A percentile compares a stretch with the other conserved stretches of the same genome.
Evolutionary conservation across 495 filamentous ascomycete species (phyloP).

Genomic region (Haplographium delicatum): DNA sequence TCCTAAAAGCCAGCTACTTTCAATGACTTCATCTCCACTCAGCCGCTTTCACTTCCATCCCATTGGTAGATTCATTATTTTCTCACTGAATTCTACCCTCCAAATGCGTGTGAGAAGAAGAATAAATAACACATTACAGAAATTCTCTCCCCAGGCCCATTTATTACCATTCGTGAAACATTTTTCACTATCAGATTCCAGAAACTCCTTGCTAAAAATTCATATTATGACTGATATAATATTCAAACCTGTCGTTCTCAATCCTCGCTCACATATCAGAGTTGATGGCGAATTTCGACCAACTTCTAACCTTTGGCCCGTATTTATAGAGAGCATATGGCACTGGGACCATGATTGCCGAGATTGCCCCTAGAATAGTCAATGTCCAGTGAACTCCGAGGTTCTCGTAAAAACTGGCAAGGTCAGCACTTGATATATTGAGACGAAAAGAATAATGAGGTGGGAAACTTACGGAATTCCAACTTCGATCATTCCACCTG

Average conservation of each 20-base stretch:
- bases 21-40: no score
- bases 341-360: constrained; percentile 43
- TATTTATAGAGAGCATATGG: constrained; percentile 46
- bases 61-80: no score
- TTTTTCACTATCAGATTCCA: background rate
- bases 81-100: no score
- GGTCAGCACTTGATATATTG: background rate
- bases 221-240: background rate
- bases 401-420: constrained; percentile 37
- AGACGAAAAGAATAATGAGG: background rate
- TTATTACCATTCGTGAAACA: no score
- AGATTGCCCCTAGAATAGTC: constrained; percentile 48
- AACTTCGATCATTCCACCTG: constrained; percentile 32
- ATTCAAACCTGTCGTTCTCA: background rate
- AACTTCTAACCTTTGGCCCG: constrained; percentile 39
- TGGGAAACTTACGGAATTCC: constrained; percentile 19
- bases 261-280: background rate
- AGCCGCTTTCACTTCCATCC: no score
- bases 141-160: no score
- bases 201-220: background rate
- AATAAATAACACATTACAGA: no score
- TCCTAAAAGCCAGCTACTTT: no score
- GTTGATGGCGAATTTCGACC: constrained; percentile 8
- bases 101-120: no score
- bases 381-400: constrained; percentile 52